phyloP scores from a whole-genome alignment of 768 basidiomycete species.

The Amanita exitialis region DNA sequence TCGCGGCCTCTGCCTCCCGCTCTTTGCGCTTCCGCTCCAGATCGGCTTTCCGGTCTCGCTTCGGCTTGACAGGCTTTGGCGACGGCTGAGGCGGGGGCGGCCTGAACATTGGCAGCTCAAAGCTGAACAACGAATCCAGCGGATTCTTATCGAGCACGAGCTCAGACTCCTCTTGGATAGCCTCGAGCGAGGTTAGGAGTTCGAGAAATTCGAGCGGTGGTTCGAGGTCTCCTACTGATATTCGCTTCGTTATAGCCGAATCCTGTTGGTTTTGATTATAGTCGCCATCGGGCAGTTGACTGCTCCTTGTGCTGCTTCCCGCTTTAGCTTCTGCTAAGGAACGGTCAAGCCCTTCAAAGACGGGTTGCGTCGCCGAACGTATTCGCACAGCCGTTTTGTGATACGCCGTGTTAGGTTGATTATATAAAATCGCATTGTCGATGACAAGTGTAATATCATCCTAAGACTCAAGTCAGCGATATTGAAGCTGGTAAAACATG shows the following conservation, averaged over 20 bases:
- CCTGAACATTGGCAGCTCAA: slow-evolving; percentile 52
- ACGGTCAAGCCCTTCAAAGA: slow-evolving; percentile 32
- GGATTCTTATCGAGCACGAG: slow-evolving; percentile 49
- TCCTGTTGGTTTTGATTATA: background rate
- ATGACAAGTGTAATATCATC: slow-evolving; percentile 78
- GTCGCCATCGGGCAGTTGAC: background rate
- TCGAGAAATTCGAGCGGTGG: slow-evolving; percentile 48
- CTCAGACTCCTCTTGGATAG: slow-evolving; percentile 42
- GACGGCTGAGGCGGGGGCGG: slow-evolving; percentile 39
- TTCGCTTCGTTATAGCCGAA: background rate
- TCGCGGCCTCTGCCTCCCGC: slow-evolving; percentile 10
- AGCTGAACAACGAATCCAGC: slow-evolving; percentile 56
- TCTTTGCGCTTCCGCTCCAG: slow-evolving; percentile 16
- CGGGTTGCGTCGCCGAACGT: slow-evolving; percentile 26
- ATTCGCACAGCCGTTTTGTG: slow-evolving; percentile 65
- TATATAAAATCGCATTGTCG: slow-evolving; percentile 81
- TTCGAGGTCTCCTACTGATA: slow-evolving; percentile 63
- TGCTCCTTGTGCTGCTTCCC: background rate
- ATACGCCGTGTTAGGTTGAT: slow-evolving; percentile 60
- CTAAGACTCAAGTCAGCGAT: slow-evolving; percentile 24
- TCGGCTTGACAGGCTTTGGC: slow-evolving; percentile 27
- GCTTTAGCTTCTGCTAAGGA: slow-evolving; percentile 11
- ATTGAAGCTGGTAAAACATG: background rate
- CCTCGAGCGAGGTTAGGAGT: slow-evolving; percentile 42
- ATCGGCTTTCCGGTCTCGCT: slow-evolving; percentile 31